A percentile compares a stretch with the other conserved stretches of the same genome.
Evolutionary conservation across 2,329 filamentous ascomycete species (phyloP).

Genomic region (Pseudopyricularia javanii): DNA sequence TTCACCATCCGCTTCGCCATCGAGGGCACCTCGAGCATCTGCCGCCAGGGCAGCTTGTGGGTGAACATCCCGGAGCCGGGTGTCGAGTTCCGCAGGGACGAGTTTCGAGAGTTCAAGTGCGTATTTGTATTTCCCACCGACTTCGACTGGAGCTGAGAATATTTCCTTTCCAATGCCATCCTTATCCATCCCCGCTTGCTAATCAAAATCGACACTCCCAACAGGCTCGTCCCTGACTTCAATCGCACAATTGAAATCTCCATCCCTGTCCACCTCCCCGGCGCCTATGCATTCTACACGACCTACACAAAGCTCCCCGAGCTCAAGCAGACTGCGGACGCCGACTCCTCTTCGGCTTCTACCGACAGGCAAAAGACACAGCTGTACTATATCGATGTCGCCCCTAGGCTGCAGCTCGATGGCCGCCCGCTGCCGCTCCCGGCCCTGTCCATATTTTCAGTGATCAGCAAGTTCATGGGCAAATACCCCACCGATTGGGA

Average conservation of each 20-base stretch:
- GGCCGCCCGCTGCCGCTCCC: constrained; percentile 67
- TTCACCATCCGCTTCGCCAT: constrained; percentile 81
- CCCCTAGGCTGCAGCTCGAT: constrained; percentile 65
- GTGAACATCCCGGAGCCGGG: constrained; percentile 81
- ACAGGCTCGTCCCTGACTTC: constrained; percentile 80
- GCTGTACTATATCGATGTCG: constrained; percentile 87
- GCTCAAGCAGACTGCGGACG: constrained; percentile 45
- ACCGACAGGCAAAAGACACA: constrained; percentile 54
- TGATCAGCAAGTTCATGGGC: constrained; percentile 97
- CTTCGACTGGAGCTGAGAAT: background rate
- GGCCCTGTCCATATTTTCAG: constrained; percentile 81
- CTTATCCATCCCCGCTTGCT: background rate
- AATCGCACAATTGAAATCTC: constrained; percentile 85
- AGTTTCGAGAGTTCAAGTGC: constrained; percentile 84
- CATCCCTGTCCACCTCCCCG: constrained; percentile 68
- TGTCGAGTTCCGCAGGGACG: constrained; percentile 61
- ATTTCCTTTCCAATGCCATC: background rate
- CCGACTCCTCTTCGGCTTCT: constrained; percentile 25
- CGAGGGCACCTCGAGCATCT: constrained; percentile 91
- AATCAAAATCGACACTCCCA: background rate
- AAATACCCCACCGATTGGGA: constrained; percentile 85
- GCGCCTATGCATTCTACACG: constrained; percentile 88
- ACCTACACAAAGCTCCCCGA: constrained; percentile 81
- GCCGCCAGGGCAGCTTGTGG: constrained; percentile 87
- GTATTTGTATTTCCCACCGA: constrained; percentile 15